Evolutionary conservation across 305 asterid species (phyloP).

Genomic region (Fraxinus angustifolia): DNA sequence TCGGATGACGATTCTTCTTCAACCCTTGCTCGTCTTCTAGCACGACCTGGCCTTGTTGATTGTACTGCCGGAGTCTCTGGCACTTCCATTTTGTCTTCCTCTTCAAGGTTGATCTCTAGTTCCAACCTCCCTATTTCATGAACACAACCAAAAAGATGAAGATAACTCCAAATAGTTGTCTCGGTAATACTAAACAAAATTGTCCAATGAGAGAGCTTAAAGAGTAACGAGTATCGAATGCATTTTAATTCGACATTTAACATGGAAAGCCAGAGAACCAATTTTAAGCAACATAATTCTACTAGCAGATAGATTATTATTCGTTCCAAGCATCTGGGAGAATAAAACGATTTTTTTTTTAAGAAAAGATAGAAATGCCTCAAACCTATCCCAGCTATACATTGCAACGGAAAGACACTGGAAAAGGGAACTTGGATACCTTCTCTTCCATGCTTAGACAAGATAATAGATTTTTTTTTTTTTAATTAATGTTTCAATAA

Average conservation of each 20-base stretch:
- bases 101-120: constrained; percentile 45
- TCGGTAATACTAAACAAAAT: background rate
- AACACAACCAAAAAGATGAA: background rate
- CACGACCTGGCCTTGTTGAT: constrained; percentile 46
- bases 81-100: constrained; percentile 38
- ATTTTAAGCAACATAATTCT: background rate
- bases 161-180: background rate
- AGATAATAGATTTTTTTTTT: background rate
- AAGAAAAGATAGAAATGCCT: background rate
- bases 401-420: background rate
- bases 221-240: background rate
- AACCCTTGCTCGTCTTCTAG: constrained; percentile 54
- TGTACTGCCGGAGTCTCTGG: constrained; percentile 68
- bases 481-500: background rate
- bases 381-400: background rate
- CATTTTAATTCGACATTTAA: background rate
- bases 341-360: background rate
- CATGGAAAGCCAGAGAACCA: background rate
- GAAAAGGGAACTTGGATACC: background rate
- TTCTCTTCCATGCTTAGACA: background rate
- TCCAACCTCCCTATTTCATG: constrained; percentile 49
- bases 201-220: background rate
- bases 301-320: background rate
- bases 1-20: constrained; percentile 57
- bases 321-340: background rate